A percentile compares a stretch with the other conserved stretches of the same genome.
Conservation (phyloP, 257 asterid species). For the Ocimum tenuiflorum region DNA sequence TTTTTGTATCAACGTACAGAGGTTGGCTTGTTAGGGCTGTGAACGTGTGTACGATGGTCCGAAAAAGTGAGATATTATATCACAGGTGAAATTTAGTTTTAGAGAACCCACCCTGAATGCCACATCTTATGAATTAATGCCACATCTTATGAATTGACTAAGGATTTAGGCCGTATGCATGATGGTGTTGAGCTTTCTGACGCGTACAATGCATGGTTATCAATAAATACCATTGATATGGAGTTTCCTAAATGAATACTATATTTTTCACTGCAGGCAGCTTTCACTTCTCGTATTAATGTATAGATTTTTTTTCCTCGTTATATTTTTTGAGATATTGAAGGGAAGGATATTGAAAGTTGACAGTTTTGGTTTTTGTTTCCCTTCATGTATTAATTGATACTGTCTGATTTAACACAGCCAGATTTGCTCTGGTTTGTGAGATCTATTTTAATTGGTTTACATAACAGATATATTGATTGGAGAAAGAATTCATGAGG, state of each 20-base stretch:
- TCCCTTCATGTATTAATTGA: not conserved
- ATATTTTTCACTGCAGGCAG: not conserved
- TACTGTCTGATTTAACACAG: not conserved
- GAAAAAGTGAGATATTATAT: no score
- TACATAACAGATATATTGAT: not conserved
- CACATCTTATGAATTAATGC: no score
- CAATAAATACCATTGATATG: not conserved
- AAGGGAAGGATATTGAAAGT: not conserved
- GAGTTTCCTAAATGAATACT: not conserved
- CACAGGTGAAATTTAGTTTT: no score
- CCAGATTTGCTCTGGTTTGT: not conserved
- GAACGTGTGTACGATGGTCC: no score
- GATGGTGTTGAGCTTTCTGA: not conserved
- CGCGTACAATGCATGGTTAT: not conserved
- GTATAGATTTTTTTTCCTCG: not conserved
- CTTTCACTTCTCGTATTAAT: not conserved
- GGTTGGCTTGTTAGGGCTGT: no score
- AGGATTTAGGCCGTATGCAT: not conserved
- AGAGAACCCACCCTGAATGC: not conserved
- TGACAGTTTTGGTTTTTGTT: not conserved
- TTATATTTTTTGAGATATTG: not conserved
- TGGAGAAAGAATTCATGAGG: no score
- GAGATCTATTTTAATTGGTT: not conserved
- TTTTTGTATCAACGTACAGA: no score
- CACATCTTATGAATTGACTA: not conserved